A percentile compares a stretch with the other conserved stretches of the same genome.
These are phyloP conservation scores for Magnusiomyces paraingens DNA, from an alignment of 1,139 yeast species.

Conservation along the genomic window DNA sequence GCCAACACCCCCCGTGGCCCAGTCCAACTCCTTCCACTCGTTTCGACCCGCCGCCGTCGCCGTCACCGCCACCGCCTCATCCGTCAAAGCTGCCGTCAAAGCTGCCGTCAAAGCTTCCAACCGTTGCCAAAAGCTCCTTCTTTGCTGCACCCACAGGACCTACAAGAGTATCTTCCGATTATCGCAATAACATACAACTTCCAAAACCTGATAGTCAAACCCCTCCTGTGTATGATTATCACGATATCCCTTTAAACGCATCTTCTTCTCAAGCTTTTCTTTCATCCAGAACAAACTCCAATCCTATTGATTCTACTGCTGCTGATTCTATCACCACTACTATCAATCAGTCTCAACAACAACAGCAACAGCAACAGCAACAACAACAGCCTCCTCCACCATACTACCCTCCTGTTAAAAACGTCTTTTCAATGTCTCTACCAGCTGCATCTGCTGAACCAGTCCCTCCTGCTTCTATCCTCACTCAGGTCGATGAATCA, in stretches of 20 bases:
- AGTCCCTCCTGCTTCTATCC: neutral
- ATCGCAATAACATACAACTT: too few species aligned
- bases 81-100: too few species aligned
- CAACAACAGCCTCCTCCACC: conserved; percentile 8
- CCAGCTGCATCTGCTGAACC: neutral
- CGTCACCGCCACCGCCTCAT: too few species aligned
- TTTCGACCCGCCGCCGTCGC: neutral
- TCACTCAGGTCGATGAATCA: conserved; percentile 4
- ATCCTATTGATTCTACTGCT: neutral
- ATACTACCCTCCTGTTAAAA: conserved; percentile 5
- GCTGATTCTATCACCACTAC: neutral
- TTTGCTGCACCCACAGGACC: too few species aligned
- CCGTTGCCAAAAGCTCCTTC: too few species aligned
- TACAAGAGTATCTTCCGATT: too few species aligned
- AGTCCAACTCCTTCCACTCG: neutral
- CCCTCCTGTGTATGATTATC: too few species aligned
- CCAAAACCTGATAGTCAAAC: too few species aligned
- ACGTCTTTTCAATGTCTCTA: conserved; percentile 4
- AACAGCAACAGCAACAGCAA: neutral
- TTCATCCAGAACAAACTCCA: neutral
- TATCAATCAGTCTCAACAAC: neutral
- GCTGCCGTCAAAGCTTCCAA: too few species aligned
- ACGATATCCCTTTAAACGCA: neutral
- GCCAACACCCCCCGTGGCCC: neutral
- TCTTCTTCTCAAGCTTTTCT: neutral